Conservation (phyloP, 257 asterid species). For the Solanum bukasovii region DNA sequence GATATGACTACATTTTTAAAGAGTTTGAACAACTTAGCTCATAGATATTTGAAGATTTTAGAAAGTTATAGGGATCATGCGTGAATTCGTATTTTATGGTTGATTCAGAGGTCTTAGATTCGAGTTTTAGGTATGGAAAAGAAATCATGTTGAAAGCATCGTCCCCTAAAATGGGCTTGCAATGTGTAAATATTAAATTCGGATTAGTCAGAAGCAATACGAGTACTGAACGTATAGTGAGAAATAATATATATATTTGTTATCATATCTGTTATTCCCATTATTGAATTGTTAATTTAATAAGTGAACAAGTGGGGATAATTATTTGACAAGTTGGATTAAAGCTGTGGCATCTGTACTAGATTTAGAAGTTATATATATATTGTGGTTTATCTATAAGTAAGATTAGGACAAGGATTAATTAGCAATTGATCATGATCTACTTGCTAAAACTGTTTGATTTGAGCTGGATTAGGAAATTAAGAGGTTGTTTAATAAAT, state of each 20-base stretch:
- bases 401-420: not conserved
- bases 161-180: not conserved
- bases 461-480: not conserved
- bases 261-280: no score
- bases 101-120: not conserved
- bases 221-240: rapidly evolving
- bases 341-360: not conserved
- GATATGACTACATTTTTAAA: rapidly evolving
- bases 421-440: not conserved
- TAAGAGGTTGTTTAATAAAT: not conserved
- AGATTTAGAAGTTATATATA: not conserved
- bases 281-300: not conserved
- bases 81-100: no score
- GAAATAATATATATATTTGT: no score
- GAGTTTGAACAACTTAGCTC: not conserved
- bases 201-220: no score
- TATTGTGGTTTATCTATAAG: not conserved
- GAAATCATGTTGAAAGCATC: no score
- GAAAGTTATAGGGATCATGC: not conserved
- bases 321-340: not conserved
- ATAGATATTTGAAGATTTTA: no score
- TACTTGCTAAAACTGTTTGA: not conserved
- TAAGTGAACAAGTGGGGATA: not conserved
- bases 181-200: no score
- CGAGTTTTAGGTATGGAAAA: not conserved